A percentile compares a stretch with the other conserved stretches of the same genome.
These are phyloP conservation scores for Cryphonectria naterciae DNA, from an alignment of 2,329 filamentous ascomycete species.

Conservation along the genomic window DNA sequence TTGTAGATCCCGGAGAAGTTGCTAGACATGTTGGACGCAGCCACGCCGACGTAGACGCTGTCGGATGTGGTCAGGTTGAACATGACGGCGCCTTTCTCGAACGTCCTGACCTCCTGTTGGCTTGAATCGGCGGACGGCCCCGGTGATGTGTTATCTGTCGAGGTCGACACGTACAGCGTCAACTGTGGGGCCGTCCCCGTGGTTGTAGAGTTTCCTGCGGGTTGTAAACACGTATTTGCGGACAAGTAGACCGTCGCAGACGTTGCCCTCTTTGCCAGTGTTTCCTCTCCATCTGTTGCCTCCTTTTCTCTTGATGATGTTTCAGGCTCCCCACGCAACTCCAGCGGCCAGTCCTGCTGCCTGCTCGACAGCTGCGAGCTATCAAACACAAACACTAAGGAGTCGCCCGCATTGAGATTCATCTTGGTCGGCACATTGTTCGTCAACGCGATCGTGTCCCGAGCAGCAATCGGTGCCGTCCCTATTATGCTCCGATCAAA, in stretches of 20 bases:
- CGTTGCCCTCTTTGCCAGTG: conserved; percentile 36
- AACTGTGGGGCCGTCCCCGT: conserved; percentile 68
- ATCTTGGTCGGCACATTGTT: conserved; percentile 68
- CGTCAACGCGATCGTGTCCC: conserved; percentile 50
- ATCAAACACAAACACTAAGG: conserved; percentile 67
- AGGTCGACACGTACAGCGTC: conserved; percentile 74
- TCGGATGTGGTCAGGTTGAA: conserved; percentile 63
- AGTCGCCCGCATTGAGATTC: conserved; percentile 66
- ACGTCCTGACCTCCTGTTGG: conserved; percentile 51
- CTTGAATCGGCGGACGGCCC: conserved; percentile 59
- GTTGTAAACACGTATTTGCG: conserved; percentile 84
- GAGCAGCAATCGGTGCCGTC: conserved; percentile 50
- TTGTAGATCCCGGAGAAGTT: conserved; percentile 71
- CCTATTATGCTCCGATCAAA: conserved; percentile 68
- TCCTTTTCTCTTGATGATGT: conserved; percentile 25
- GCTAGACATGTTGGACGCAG: conserved; percentile 67
- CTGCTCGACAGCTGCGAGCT: conserved; percentile 55
- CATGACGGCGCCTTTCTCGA: conserved; percentile 73
- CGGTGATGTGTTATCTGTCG: conserved; percentile 64
- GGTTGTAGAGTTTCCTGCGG: conserved; percentile 55
- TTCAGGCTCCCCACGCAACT: conserved; percentile 20
- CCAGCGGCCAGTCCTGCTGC: conserved; percentile 28
- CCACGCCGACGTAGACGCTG: conserved; percentile 77
- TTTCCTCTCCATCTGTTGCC: conserved; percentile 30
- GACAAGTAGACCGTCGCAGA: conserved; percentile 72